Conservation (phyloP, 129 eudicot genomes). For the Flaveria linearis region DNA sequence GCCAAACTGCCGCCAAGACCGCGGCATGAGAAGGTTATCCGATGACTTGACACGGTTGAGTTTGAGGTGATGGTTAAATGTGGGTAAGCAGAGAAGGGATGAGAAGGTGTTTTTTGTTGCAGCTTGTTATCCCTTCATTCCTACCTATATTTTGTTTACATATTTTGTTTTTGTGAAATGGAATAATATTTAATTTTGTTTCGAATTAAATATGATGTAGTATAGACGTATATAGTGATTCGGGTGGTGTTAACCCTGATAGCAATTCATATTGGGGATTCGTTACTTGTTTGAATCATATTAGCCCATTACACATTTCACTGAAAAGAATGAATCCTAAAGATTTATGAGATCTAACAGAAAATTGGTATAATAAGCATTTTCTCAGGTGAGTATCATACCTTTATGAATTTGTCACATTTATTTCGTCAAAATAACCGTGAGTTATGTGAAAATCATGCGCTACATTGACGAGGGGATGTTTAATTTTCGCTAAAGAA, state of each 20-base stretch:
- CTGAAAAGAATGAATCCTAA: too few relatives aligned
- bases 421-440: too few relatives aligned
- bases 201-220: slow-evolving; percentile 46
- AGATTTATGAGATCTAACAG: too few relatives aligned
- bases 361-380: too few relatives aligned
- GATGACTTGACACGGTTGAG: slow-evolving; percentile 45
- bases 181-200: slow-evolving; percentile 43
- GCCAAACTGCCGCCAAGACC: slow-evolving; percentile 30
- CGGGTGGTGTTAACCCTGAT: slow-evolving; percentile 29
- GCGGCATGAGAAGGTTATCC: slow-evolving; percentile 34
- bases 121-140: slow-evolving; percentile 24
- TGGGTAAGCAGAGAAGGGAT: slow-evolving; percentile 52
- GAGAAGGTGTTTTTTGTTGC: slow-evolving; percentile 33
- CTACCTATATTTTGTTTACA: slow-evolving; percentile 41
- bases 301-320: not conserved
- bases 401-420: too few relatives aligned
- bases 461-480: too few relatives aligned
- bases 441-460: too few relatives aligned
- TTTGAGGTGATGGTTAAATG: slow-evolving; percentile 53
- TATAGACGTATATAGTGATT: slow-evolving; percentile 40
- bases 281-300: slow-evolving; percentile 14
- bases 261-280: not conserved
- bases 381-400: too few relatives aligned
- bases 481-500: too few relatives aligned
- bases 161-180: slow-evolving; percentile 36